phyloP scores from a whole-genome alignment of 2,329 filamentous ascomycete genomes.

The Nothophaeocryptopus gaeumannii region DNA sequence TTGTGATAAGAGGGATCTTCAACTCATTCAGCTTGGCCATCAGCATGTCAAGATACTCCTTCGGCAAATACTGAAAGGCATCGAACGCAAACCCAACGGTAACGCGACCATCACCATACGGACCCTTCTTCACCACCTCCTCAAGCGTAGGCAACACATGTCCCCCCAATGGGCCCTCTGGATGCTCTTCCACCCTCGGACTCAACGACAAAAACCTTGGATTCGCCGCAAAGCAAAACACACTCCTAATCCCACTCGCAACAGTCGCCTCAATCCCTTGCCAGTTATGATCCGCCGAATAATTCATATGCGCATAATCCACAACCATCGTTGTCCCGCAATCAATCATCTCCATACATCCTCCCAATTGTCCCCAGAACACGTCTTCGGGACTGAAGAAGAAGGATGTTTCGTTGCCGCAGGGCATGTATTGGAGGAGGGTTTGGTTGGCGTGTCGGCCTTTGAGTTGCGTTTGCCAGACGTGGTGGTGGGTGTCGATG shows the following conservation, averaged over 20 bases:
- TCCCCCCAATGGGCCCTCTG: conserved; percentile 23
- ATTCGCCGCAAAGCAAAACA: no score
- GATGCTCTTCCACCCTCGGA: conserved; percentile 34
- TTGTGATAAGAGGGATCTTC: conserved; percentile 43
- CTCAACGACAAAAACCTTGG: no score
- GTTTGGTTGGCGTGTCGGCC: conserved; percentile 40
- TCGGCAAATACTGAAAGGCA: conserved; percentile 38
- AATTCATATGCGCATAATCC: no score
- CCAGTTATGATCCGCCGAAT: no score
- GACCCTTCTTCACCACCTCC: conserved; percentile 34
- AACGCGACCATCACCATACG: conserved; percentile 38
- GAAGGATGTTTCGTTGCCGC: no score
- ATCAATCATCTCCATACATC: no score
- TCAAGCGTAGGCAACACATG: conserved; percentile 40
- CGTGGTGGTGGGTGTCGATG: conserved; percentile 46
- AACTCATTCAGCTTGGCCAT: conserved; percentile 39
- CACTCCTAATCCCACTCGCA: no score
- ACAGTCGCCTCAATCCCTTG: no score
- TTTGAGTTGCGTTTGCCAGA: conserved; percentile 47
- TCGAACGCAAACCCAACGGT: conserved; percentile 47
- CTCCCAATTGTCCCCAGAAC: no score
- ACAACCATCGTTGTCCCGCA: no score
- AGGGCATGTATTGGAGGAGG: conserved; percentile 30
- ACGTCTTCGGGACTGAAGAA: no score
- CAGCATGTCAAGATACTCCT: conserved; percentile 37